Evolutionary conservation across 768 basidiomycete genomes (phyloP).

Genomic region (Pleurotus platypus): DNA sequence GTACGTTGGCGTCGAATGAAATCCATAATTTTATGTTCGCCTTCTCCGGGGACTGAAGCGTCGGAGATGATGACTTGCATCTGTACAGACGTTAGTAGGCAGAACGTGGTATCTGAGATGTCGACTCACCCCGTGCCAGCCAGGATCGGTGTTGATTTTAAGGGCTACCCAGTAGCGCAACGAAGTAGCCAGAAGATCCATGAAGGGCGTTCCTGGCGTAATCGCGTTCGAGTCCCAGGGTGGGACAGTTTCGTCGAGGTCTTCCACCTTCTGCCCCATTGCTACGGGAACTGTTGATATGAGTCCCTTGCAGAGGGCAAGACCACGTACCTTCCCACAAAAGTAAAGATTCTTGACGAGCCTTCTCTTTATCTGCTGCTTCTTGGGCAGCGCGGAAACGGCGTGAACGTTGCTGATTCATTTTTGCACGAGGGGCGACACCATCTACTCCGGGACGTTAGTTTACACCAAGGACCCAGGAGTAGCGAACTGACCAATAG

Average conservation of each 20-base stretch:
- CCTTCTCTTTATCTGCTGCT: conserved; percentile 90
- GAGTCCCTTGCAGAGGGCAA: background rate
- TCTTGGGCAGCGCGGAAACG: conserved; percentile 95
- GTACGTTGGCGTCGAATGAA: conserved; percentile 88
- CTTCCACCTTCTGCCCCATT: conserved; percentile 86
- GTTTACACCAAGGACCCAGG: background rate
- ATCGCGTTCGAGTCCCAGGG: conserved; percentile 99
- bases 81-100: conserved; percentile 31
- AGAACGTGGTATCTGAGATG: background rate
- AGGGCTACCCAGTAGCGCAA: conserved; percentile 95
- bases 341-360: conserved; percentile 74
- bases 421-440: conserved; percentile 97
- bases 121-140: conserved; percentile 82
- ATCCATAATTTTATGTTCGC: conserved; percentile 99
- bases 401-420: conserved; percentile 98
- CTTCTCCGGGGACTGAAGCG: conserved; percentile 95
- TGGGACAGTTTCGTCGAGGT: conserved; percentile 80
- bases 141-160: conserved; percentile 93
- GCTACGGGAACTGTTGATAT: conserved; percentile 38
- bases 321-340: conserved; percentile 73
- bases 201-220: conserved; percentile 98
- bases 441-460: conserved; percentile 56
- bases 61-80: conserved; percentile 97
- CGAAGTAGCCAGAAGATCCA: conserved; percentile 85
- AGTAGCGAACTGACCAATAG: conserved; percentile 65